phyloP scores from a whole-genome alignment of 345 rosid genomes.

The Salix suchowensis region DNA sequence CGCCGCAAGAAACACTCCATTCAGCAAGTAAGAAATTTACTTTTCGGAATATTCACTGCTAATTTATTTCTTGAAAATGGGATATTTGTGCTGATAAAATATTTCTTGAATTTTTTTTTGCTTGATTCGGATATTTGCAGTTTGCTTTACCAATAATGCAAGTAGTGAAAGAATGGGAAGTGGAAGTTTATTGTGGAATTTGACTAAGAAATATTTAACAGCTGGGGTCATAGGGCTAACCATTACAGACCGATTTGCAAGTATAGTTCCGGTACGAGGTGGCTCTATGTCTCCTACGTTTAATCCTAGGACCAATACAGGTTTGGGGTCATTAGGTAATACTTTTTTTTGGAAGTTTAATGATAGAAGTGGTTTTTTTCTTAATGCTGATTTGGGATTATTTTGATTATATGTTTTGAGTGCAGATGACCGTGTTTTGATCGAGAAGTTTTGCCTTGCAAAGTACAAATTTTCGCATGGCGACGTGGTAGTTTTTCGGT shows the following conservation, averaged over 20 bases:
- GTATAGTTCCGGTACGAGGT: slow-evolving; percentile 57
- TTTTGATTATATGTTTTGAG: slow-evolving; percentile 17
- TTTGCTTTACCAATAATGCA: slow-evolving; percentile 8
- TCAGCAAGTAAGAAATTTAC: no score
- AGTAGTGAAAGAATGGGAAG: slow-evolving; percentile 15
- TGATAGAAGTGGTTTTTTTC: not conserved
- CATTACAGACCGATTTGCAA: slow-evolving; percentile 57
- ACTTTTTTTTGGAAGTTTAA: not conserved
- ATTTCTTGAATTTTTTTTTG: not conserved
- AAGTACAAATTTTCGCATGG: slow-evolving; percentile 75
- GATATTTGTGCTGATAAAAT: no score
- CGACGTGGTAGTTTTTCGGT: slow-evolving; percentile 80
- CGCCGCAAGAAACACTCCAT: no score
- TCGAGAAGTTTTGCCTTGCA: slow-evolving; percentile 72
- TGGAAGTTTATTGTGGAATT: slow-evolving; percentile 41
- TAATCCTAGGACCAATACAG: slow-evolving; percentile 40
- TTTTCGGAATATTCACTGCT: no score
- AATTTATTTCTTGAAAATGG: no score
- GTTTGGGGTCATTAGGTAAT: slow-evolving; percentile 27
- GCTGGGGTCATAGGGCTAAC: slow-evolving; percentile 61
- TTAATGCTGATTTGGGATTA: not conserved
- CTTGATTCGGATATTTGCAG: slow-evolving; percentile 36
- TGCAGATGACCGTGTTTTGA: slow-evolving; percentile 79
- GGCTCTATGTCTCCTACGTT: slow-evolving; percentile 80
- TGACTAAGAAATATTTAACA: slow-evolving; percentile 46